Evolutionary conservation across 148 eudicot genomes (phyloP).

Genomic region (Nyssa sinensis): DNA sequence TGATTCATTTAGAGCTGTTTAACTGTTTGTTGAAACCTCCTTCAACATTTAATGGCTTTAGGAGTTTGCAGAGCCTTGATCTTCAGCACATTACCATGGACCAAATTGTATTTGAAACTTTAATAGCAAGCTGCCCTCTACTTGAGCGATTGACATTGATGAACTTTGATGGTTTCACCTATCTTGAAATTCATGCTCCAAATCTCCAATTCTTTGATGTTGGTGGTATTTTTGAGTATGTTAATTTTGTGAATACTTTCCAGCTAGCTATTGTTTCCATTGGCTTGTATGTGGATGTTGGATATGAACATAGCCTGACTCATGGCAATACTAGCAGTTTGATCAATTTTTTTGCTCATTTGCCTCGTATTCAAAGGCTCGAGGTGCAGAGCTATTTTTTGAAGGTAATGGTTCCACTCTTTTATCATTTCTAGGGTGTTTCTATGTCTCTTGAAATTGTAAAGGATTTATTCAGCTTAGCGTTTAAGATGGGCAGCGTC

Average conservation of each 20-base stretch:
- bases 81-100: slow-evolving; percentile 86
- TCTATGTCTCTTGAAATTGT: not conserved
- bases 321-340: slow-evolving; percentile 53
- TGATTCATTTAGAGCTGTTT: slow-evolving; percentile 73
- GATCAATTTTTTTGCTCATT: slow-evolving; percentile 61
- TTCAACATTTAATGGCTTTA: slow-evolving; percentile 50
- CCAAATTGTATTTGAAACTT: slow-evolving; percentile 62
- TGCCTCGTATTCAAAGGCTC: slow-evolving; percentile 74
- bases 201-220: slow-evolving; percentile 81
- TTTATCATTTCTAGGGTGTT: not conserved
- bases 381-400: slow-evolving; percentile 80
- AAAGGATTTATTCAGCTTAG: not conserved
- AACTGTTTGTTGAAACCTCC: slow-evolving; percentile 67
- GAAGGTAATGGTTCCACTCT: slow-evolving; percentile 44
- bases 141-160: slow-evolving; percentile 80
- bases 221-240: slow-evolving; percentile 72
- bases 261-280: slow-evolving; percentile 64
- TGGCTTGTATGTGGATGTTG: slow-evolving; percentile 55
- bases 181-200: slow-evolving; percentile 70
- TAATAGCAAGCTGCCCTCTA: slow-evolving; percentile 57
- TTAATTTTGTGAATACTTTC: slow-evolving; percentile 49
- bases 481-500: no score
- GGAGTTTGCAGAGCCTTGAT: slow-evolving; percentile 70
- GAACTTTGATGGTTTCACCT: slow-evolving; percentile 77
- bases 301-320: slow-evolving; percentile 30